Evolutionary conservation across 352 stramenopile species (phyloP).

Genomic region (Globisporangium echinulatum): DNA sequence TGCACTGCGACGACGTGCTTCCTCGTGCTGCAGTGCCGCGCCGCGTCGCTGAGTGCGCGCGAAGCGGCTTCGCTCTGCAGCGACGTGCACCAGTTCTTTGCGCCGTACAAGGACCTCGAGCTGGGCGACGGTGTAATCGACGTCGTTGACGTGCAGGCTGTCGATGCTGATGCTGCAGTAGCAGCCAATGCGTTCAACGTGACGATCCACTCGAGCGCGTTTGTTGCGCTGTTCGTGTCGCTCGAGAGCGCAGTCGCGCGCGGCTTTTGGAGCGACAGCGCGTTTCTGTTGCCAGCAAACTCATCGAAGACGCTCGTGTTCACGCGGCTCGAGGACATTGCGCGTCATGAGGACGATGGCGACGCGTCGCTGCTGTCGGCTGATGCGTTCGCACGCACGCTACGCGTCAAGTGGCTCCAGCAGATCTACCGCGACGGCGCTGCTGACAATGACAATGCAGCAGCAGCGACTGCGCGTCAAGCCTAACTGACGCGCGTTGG

Average conservation of each 20-base stretch:
- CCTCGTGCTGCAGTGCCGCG: slow-evolving; percentile 30
- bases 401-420: slow-evolving; percentile 67
- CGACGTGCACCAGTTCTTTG: slow-evolving; percentile 61
- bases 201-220: slow-evolving; percentile 33
- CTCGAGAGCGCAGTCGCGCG: slow-evolving; percentile 35
- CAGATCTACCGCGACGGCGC: slow-evolving; percentile 33
- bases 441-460: slow-evolving; percentile 4
- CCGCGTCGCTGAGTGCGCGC: slow-evolving; percentile 6
- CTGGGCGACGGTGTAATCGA: slow-evolving; percentile 29
- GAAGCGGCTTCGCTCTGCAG: slow-evolving; percentile 18
- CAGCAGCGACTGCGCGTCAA: not conserved
- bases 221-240: slow-evolving; percentile 77
- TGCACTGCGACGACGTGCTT: slow-evolving; percentile 53
- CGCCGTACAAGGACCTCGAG: slow-evolving; percentile 56
- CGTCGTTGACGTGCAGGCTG: slow-evolving; percentile 9
- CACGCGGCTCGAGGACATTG: slow-evolving; percentile 12
- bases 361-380: slow-evolving; percentile 12
- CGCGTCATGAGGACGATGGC: not conserved
- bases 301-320: slow-evolving; percentile 46
- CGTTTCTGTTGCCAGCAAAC: slow-evolving; percentile 66
- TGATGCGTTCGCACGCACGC: slow-evolving; percentile 26
- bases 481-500: not conserved
- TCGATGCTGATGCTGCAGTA: not conserved
- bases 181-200: slow-evolving; percentile 26
- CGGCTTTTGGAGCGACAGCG: slow-evolving; percentile 69